Base-by-base conservation (phyloP, 768 basidiomycete species). In the Pilatotrama ljubarskyi region DNA sequence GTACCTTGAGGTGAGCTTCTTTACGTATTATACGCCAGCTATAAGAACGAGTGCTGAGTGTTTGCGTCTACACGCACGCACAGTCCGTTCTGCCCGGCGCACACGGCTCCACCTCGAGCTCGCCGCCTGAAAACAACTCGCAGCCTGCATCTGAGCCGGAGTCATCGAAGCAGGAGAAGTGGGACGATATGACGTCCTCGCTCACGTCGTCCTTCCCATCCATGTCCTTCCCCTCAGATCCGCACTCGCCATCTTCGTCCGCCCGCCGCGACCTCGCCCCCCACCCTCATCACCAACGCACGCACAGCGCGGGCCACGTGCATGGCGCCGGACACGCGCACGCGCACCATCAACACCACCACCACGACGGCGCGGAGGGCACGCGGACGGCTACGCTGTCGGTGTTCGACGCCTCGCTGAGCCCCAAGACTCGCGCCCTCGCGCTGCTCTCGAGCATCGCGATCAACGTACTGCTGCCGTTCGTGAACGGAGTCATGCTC, bases 401-500 rank as follows among this genome's bases (percentile, higher is more conserved):
- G 32, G 82, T 93, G 47, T 90, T 91, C 73, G 87, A 92, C 73
- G 70, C 79, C 22, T 77, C 84, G 29, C 77, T 93, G 48, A 84
- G 88, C 37, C 78, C 78, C 50, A 83, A 82, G 62, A 87, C 90
- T 32, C 86, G 91, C 51, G 68, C 84, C 46, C 83, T 81, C 40
- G 90, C 92, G 9, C 71, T 91, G 51, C 73, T 87, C 54, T 86
- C 90, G 15, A 85, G 89, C 22, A 71, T 94, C 63, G 88, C 89
- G 25, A 90, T 96, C 70, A 95, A 96, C 71, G 71, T 96, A 62
- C 70, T 90, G 0, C 79, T 96, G 38, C 93, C 93, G 0, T 96
- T 96, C 72, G 82, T 96, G 9, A 96, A 95, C 64, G 94, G 93
- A 18, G 90, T 96, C 58, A 96, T 96, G 93, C 84, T 95, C 51